Base-by-base conservation (phyloP, 805 yeast species). In the Candida berthetii region DNA sequence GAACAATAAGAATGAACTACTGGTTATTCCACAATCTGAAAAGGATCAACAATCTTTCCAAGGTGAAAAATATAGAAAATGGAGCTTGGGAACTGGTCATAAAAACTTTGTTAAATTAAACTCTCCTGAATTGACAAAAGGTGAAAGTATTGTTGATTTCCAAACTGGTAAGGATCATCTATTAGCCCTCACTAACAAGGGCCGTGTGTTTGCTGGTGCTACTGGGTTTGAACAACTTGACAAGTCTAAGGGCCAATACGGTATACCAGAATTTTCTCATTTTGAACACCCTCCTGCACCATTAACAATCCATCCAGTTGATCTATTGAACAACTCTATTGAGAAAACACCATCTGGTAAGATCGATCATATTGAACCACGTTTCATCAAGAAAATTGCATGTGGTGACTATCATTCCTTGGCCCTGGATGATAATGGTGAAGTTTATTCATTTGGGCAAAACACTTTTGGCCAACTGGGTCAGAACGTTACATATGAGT, bases 401-500 rank as follows among this genome's bases (percentile, higher is more conserved):
- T 68, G 85, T 44, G 97, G 98, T 9, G 69, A 71, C 38, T 69
- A 68, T 57, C 95, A 88, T 61, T 76, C 89, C 3, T 58, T 89
- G 28, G 91, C 80, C 7, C 58, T 75, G n/a, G 91, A 86, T 50
- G 52, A 66, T 2, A 54, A 66, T n/a, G 93, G 91, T 8, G 68
- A 70, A 40, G 65, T 88, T n/a, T 85, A 83, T 77, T 74, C 88
- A 2, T 90, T 93, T 77, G 99, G 99, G 19, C 76, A 76, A 43
- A 91, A 91, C 58, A 69, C 76, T 3, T 78, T 65, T 58, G 98
- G 98, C n/a, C 91, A 93, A 54, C 68, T 91, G 42, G 96, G 91
- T 10, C 69, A 77, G 37, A 78, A 79, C 7, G 80, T 84, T 37
- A 68, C 74, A 18, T 78, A 78, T 55, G 78, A 77, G 44, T 77